Evolutionary conservation across 2,329 filamentous ascomycete genomes (phyloP).

Genomic region (Fusarium sp.): DNA sequence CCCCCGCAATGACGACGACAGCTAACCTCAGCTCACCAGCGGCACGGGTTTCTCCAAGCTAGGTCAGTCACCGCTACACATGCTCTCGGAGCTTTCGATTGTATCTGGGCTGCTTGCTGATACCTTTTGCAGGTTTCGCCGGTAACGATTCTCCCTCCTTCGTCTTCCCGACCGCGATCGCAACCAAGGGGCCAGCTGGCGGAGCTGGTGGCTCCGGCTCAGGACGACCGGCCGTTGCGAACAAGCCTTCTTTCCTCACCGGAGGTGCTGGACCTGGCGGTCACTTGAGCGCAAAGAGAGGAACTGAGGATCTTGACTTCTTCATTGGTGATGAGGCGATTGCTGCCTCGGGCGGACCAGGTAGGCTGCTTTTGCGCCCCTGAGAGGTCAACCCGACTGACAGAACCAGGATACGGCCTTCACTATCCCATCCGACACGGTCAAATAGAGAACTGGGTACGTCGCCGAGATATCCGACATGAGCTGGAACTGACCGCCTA

Average conservation of each 20-base stretch:
- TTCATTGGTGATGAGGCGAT: constrained; percentile 98
- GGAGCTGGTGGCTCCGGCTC: constrained; percentile 82
- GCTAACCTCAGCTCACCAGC: constrained; percentile 67
- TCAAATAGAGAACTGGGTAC: constrained; percentile 98
- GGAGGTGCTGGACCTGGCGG: constrained; percentile 86
- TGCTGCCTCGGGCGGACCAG: constrained; percentile 83
- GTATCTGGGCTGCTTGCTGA: constrained; percentile 39
- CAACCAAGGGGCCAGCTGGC: constrained; percentile 84
- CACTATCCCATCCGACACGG: constrained; percentile 98
- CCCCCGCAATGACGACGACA: constrained; percentile 43
- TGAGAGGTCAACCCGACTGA: constrained; percentile 35
- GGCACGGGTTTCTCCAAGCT: constrained; percentile 99
- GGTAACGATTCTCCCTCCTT: constrained; percentile 99
- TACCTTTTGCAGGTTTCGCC: constrained; percentile 79
- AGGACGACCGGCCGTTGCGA: constrained; percentile 88
- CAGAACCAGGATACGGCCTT: constrained; percentile 81
- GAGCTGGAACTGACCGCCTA: constrained; percentile 43
- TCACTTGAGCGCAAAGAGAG: constrained; percentile 90
- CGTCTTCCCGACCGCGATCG: constrained; percentile 98
- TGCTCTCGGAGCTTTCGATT: constrained; percentile 18
- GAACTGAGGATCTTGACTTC: constrained; percentile 97
- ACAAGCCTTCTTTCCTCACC: constrained; percentile 95
- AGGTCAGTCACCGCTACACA: constrained; percentile 68
- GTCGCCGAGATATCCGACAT: constrained; percentile 39
- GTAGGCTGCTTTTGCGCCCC: constrained; percentile 56